Evolutionary conservation across 148 eudicot species (phyloP).

Genomic region (Hydrangea macrophylla): DNA sequence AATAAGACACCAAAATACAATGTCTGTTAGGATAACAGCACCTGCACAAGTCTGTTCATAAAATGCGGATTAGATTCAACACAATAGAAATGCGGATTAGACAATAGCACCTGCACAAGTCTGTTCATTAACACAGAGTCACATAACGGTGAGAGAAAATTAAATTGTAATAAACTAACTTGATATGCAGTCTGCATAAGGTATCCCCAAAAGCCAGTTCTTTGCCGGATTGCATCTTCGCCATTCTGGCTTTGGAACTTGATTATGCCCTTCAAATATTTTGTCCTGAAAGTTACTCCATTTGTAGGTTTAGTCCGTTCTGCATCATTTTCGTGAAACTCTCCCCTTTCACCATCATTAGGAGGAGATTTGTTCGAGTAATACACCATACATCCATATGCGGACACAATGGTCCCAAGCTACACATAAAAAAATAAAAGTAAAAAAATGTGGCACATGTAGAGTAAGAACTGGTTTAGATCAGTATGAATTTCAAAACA

Average conservation of each 20-base stretch:
- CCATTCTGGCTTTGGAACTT: conserved; percentile 27
- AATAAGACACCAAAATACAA: no score
- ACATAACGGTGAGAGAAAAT: no score
- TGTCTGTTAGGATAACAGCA: background rate
- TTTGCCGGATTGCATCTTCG: conserved; percentile 23
- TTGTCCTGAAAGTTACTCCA: background rate
- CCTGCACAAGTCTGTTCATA: no score
- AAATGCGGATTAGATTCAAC: no score
- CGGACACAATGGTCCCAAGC: conserved; percentile 50
- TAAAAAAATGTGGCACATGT: no score
- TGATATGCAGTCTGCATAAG: conserved; percentile 57
- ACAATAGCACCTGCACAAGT: no score
- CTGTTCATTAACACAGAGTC: no score
- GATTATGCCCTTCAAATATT: conserved; percentile 3
- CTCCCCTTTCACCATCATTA: conserved; percentile 17
- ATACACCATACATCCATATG: conserved; percentile 44
- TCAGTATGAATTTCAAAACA: background rate
- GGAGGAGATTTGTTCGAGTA: conserved; percentile 12
- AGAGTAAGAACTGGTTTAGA: conserved; percentile 2
- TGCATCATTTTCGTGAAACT: conserved; percentile 15
- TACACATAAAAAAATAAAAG: conserved; percentile 16
- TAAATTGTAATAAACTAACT: conserved; percentile 22
- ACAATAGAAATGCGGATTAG: no score
- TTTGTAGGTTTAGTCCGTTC: conserved; percentile 18
- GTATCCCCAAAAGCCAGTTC: conserved; percentile 64